Percentiles rank a stretch among this genome's conserved stretches.
phyloP scores from a whole-genome alignment of 345 rosid genomes.

The Euphorbia lathyris region DNA sequence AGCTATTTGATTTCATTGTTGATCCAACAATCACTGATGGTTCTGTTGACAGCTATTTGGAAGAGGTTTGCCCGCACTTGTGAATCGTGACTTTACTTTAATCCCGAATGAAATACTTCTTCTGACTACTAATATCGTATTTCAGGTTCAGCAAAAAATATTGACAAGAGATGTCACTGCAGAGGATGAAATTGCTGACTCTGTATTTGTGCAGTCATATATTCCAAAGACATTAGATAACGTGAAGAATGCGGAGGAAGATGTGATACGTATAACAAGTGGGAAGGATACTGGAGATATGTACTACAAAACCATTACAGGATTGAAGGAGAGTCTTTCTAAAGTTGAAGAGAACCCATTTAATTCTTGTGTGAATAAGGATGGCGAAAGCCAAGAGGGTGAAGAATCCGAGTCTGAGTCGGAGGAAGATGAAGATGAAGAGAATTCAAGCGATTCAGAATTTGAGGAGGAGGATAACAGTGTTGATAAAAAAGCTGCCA shows the following conservation, averaged over 20 bases:
- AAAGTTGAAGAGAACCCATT: slow-evolving; percentile 22
- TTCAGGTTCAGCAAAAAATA: slow-evolving; percentile 74
- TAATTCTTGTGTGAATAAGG: slow-evolving; percentile 13
- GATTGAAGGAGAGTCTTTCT: slow-evolving; percentile 68
- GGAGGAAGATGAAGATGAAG: slow-evolving; percentile 45
- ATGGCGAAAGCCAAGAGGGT: background rate
- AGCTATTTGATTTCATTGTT: slow-evolving; percentile 90
- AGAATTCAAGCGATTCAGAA: slow-evolving; percentile 30
- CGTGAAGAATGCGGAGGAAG: slow-evolving; percentile 74
- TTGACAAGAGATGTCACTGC: slow-evolving; percentile 55
- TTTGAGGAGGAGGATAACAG: slow-evolving; percentile 24
- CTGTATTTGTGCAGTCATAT: slow-evolving; percentile 81
- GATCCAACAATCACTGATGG: slow-evolving; percentile 85
- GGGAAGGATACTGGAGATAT: slow-evolving; percentile 76
- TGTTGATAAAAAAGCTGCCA: slow-evolving; percentile 66
- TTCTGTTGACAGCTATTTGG: slow-evolving; percentile 71
- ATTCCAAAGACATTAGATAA: slow-evolving; percentile 82
- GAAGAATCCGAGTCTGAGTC: slow-evolving; percentile 25
- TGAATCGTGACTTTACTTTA: background rate
- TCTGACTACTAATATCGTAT: slow-evolving; percentile 5
- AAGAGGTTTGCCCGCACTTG: slow-evolving; percentile 49
- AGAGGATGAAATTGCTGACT: slow-evolving; percentile 92
- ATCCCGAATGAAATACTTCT: background rate
- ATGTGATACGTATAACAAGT: slow-evolving; percentile 62
- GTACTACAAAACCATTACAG: slow-evolving; percentile 78